Evolutionary conservation across 164 flowering plant genomes (phyloP), one percentile per base, ranked within the genome.

Genomic region (Stephania cephalantha): DNA sequence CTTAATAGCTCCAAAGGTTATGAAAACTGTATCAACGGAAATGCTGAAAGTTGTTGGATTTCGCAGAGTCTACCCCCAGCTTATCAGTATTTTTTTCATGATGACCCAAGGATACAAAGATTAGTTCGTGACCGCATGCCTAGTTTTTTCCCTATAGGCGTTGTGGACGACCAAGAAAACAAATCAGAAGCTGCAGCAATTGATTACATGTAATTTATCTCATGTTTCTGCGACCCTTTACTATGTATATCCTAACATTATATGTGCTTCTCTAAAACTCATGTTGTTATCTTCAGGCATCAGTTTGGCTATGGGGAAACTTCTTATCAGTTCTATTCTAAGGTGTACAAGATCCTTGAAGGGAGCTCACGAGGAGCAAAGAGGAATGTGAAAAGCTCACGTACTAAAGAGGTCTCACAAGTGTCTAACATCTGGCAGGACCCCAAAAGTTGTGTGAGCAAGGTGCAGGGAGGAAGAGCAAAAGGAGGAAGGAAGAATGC

Each of bases 91-190:
- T 91, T 85, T 83, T 86, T 85, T 79, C 95, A 95, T 81, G 78
- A 81, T 46, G 99, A 93, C 79, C 83, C 84, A 72, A 89, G 91
- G 80, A 86, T 95, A 78, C 90, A 80, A 81, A 78, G 78, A 17
- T 79, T 95, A 78, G 91, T 93, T 48, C 85, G 85, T 22, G 68
- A 75, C 42, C 96, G 97, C 18, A 85, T 95, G 74, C 86, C 85
- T 65, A 67, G 90, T 80, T 95, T 95, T 78, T 85, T 46, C 69
- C 98, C 97, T 44, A 79, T 90, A 74, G 86, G 85, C 48, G 77
- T 69, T 73, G 79, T 45, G 64, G 77, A 73, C 71, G 78, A 76
- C 76, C 74, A 71, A 46, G 83, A 72, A 68, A 76, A 78, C 72
- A 71, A 79, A 5, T 74, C 78, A 52, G 80, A 81, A 75, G 77